Evolutionary conservation across 257 asterid genomes (phyloP).

Genomic region (Solanum chiquidenum): DNA sequence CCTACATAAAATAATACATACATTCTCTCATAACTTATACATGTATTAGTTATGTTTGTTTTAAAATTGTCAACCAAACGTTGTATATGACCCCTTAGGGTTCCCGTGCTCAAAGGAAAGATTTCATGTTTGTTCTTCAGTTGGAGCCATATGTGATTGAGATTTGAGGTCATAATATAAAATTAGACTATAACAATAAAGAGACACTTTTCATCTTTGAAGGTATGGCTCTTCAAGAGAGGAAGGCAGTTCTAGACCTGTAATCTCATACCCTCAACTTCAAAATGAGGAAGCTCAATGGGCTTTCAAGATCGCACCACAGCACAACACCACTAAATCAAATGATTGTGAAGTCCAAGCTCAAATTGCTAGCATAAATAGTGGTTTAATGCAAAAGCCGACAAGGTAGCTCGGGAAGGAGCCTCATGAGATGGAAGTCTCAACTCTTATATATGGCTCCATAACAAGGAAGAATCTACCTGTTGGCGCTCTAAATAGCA

Average conservation of each 20-base stretch:
- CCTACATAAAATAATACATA: background rate
- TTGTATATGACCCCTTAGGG: background rate
- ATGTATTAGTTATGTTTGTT: background rate
- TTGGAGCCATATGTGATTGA: background rate
- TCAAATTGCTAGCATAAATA: background rate
- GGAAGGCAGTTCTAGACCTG: background rate
- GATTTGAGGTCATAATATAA: background rate
- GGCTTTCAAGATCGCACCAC: background rate
- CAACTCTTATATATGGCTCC: background rate
- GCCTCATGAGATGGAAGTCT: background rate
- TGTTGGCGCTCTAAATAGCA: background rate
- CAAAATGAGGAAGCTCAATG: background rate
- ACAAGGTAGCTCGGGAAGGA: background rate
- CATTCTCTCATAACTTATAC: background rate
- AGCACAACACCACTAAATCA: background rate
- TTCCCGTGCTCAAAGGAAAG: background rate
- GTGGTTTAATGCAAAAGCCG: background rate
- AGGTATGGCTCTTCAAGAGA: background rate
- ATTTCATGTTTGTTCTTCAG: background rate
- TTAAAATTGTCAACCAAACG: background rate
- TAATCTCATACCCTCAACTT: background rate
- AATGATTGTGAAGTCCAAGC: background rate
- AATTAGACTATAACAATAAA: background rate
- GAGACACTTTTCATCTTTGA: background rate
- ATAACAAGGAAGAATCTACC: background rate